Evolutionary conservation across 2,329 filamentous ascomycete species (phyloP), one percentile per base, ranked within the genome.

Genomic region (Emmonsiellopsis sp.): DNA sequence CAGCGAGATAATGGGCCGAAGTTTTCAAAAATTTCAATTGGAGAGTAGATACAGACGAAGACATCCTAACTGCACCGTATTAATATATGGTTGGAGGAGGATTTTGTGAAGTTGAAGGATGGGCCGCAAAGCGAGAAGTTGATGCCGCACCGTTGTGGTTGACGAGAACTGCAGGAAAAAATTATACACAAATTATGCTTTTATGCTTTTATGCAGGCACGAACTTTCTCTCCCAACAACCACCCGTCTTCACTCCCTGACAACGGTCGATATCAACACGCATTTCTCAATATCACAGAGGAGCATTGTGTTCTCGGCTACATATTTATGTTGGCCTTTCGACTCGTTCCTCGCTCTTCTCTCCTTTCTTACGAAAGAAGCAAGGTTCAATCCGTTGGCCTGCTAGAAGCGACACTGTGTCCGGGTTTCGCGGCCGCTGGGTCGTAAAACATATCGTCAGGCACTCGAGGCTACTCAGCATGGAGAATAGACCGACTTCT

Each of bases 21-120:
- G 65, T 58, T 55, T 59, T 65, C n/a, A 74, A 58, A 55, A 70
- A 74, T 42, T 63, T 59, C 55, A 72, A 57, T 34, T 50, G 55
- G 3, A 21, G 5, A n/a, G 44, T 37, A 43, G 51, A 48, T 31
- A 33, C 51, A 9, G 36, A 42, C 13, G 46, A 44, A 49, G 51
- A 17, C 44, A 49, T 53, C 21, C 33, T 49, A 47, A 47, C 42
- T 33, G 8, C 42, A 14, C 4, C 6, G 21, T n/a, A 47, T 13
- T 27, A 4, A 27, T 27, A 27, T 27, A 27, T 1, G 21, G 21
- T 5, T 27, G 21, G 21, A 27, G 21, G 21, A 27, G 21, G 21
- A 27, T 5, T 1, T 27, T 3, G 3, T 27, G 21, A 27, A 27
- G 21, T 27, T 5, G 21, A 5, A 5, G 21, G 5, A 27, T 3